Evolutionary conservation across 2,329 filamentous ascomycete species (phyloP), one percentile per base, ranked within the genome.

Genomic region (Arthrobotrys sphaeroides): DNA sequence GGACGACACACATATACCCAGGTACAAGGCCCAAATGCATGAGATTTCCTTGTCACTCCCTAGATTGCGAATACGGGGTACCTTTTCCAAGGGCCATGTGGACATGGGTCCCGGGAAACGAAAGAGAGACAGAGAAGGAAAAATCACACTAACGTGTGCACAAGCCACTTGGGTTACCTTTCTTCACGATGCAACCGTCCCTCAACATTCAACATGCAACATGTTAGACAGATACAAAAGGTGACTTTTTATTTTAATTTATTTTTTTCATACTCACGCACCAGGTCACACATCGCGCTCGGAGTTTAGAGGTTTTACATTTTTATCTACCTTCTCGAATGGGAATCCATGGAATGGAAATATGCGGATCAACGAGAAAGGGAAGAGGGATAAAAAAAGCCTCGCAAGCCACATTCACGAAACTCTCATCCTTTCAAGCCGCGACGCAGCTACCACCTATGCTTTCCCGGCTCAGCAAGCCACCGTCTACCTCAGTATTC

Each of bases 11-110:
- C 31, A 31, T 53, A 53, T 53, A 53, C 47, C 47, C 47, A 20
- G 47, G 47, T 36, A 36, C 47, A 53, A 24, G 28, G 31, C 7
- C 57, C 26, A 53, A 26, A 53, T 55, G 43, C 66, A 70, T 53
- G 55, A 62, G 31, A 33, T 62, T 69, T 38, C 16, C 24, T 31
- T 55, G 55, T 70, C 33, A 28, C 55, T 60, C 28, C n/a, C 36
- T 53, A 62, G 13, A 70, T 62, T 62, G 66, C 66, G 55, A 70
- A 70, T 70, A 70, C 66, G 66, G 66, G 66, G 66, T 70, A 62
- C 33, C 28, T 38, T 55, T 55, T 24, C 31, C 51, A 38, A 55
- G 31, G 51, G n/a, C 53, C 42, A 40, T 51, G 24, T 24, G 1
- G 24, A 26, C 40, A 59, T 38, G 53, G 62, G 38, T 66, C 26